Evolutionary conservation across 2,329 filamentous ascomycete genomes (phyloP).

Genomic region (Thelonectria blattea): DNA sequence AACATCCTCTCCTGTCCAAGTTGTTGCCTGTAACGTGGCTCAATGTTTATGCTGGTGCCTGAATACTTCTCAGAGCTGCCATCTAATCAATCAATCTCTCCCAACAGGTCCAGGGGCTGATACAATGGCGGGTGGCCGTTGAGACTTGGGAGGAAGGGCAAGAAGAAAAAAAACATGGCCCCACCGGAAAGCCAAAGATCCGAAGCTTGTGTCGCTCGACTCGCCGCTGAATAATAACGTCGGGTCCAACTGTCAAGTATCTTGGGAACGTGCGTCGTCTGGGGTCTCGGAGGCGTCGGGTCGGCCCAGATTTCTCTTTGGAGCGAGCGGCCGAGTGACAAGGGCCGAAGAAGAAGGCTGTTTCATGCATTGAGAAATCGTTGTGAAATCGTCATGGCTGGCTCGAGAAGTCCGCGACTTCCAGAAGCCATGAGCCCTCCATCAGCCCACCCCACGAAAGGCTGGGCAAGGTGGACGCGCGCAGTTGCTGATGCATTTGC

Average conservation of each 20-base stretch:
- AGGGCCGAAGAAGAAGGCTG: background rate
- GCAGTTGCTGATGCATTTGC: conserved; percentile 13
- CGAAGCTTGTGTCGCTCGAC: background rate
- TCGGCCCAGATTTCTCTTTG: background rate
- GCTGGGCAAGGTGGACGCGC: background rate
- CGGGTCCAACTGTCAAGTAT: background rate
- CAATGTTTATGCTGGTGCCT: background rate
- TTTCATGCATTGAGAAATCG: background rate
- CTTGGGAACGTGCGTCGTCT: conserved; percentile 11
- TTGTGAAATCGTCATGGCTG: background rate
- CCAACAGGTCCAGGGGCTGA: conserved; percentile 4
- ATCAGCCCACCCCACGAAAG: conserved; percentile 13
- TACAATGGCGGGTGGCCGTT: background rate
- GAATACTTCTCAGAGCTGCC: background rate
- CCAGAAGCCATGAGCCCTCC: conserved; percentile 1
- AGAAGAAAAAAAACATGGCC: conserved; percentile 7
- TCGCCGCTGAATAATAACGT: background rate
- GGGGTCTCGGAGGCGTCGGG: conserved; percentile 16
- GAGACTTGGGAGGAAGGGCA: background rate
- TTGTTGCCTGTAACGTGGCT: background rate
- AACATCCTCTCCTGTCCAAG: background rate
- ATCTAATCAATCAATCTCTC: conserved; percentile 1
- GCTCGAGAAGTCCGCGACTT: background rate
- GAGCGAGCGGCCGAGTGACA: background rate
- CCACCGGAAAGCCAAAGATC: conserved; percentile 18